Base-by-base conservation (phyloP, 2,329 filamentous ascomycete species). In the Trichoderma lentiforme region DNA sequence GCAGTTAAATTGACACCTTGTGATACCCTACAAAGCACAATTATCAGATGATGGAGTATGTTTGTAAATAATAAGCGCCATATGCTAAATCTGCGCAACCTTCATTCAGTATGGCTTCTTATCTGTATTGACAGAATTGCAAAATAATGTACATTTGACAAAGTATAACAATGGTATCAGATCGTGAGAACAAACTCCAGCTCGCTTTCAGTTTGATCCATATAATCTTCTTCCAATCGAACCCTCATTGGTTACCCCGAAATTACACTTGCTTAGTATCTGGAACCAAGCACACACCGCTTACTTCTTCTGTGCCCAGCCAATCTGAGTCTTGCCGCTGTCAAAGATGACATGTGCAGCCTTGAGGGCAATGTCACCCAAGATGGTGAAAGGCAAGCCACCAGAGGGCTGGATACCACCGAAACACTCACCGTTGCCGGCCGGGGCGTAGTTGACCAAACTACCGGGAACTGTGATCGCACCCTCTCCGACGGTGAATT, bases 361-460 rank as follows among this genome's bases (percentile, higher is more conserved):
- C 81, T 89, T 88, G 80, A 89, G 87, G 75, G 89, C 86, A 74
- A 89, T 84, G 75, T 89, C 87, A 12, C 87, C 87, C 77, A 86
- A 88, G 77, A 93, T 90, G 80, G 90, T 87, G 24, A 85, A 83
- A 6, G 71, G 71, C 66, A 73, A 71, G 7, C 71, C 70, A 26
- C 84, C 83, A 70, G 87, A 89, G 53, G 86, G 84, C 82, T 93
- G 91, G 18, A 93, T 82, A 75, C 90, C 90, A 73, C 90, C 91
- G 74, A 90, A 92, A 83, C 91, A 93, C 71, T 84, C 87, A 2
- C 24, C 30, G 7, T 56, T 56, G 51, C 84, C 81, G 18, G 87
- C 81, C 34, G 81, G 76, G 1, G 85, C 84, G 74, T 88, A 90
- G 74, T 84, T 85, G 75, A 89, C 84, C 62, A 85, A 83, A 21